These are phyloP conservation scores for Leccinum incarnatum DNA, from an alignment of 768 basidiomycete genomes.

Conservation along the genomic window DNA sequence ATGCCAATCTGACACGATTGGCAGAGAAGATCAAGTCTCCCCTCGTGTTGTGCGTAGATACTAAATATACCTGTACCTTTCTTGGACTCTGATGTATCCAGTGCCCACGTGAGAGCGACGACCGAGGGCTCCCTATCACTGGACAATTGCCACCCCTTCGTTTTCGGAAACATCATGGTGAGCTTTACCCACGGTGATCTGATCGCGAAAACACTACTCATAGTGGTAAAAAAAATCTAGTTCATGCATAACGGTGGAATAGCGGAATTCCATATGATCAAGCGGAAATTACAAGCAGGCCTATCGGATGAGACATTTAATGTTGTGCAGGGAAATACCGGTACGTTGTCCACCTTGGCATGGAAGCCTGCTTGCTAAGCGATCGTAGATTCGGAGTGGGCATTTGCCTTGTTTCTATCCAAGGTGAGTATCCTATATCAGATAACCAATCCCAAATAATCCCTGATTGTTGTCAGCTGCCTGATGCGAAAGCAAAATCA, in stretches of 20 bases:
- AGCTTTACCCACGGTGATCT: background rate
- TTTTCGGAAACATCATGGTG: conserved; percentile 90
- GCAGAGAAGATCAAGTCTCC: conserved; percentile 98
- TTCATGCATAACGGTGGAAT: conserved; percentile 99
- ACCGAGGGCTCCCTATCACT: conserved; percentile 89
- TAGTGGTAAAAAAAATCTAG: conserved; percentile 36
- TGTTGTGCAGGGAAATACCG: conserved; percentile 89
- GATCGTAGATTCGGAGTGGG: conserved; percentile 88
- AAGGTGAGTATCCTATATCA: conserved; percentile 44
- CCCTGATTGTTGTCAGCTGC: conserved; percentile 50
- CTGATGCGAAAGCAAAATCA: conserved; percentile 69
- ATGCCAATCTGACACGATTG: conserved; percentile 86
- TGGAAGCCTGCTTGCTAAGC: background rate
- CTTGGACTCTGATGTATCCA: conserved; percentile 24
- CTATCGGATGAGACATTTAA: conserved; percentile 85
- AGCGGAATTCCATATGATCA: conserved; percentile 76
- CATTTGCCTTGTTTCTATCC: conserved; percentile 88
- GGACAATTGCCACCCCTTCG: conserved; percentile 96
- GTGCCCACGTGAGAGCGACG: conserved; percentile 91
- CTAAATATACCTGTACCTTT: background rate
- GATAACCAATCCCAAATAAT: background rate
- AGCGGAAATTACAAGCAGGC: conserved; percentile 71
- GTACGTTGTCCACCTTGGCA: conserved; percentile 35
- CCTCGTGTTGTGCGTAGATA: conserved; percentile 75
- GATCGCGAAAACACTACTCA: background rate